A percentile compares a stretch with the other conserved stretches of the same genome.
These are phyloP conservation scores for Psilocybe cyanescens DNA, from an alignment of 768 basidiomycete genomes.

Conservation along the genomic window DNA sequence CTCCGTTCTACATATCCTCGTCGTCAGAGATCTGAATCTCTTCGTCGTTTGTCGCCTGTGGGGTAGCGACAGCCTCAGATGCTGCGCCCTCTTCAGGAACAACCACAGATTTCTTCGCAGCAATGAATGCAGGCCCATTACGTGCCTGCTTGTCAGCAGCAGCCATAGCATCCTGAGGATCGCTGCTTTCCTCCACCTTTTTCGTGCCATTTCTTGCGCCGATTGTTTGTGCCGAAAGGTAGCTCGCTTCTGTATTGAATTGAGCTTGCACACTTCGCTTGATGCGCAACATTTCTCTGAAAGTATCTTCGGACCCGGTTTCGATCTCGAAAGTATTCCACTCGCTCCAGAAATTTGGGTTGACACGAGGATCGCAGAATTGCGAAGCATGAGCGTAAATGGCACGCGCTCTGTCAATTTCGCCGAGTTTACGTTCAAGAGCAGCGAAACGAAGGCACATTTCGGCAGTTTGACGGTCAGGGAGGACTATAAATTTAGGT, in stretches of 20 bases:
- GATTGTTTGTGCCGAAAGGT: conserved; percentile 88
- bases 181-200: conserved; percentile 46
- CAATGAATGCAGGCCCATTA: conserved; percentile 75
- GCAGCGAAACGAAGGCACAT: conserved; percentile 97
- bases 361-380: conserved; percentile 95
- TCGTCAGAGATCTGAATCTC: conserved; percentile 92
- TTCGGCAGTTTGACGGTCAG: conserved; percentile 92
- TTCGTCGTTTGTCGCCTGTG: conserved; percentile 60
- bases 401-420: conserved; percentile 96
- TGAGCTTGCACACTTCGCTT: conserved; percentile 98
- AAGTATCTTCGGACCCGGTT: conserved; percentile 98
- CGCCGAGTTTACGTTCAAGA: conserved; percentile 96
- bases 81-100: conserved; percentile 30
- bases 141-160: conserved; percentile 73
- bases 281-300: conserved; percentile 93
- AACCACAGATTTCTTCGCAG: conserved; percentile 60
- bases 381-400: conserved; percentile 98
- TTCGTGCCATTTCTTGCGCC: conserved; percentile 65
- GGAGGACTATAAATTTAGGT: conserved; percentile 55
- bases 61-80: conserved; percentile 34
- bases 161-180: conserved; percentile 82
- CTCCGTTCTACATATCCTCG: conserved; percentile 54
- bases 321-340: conserved; percentile 99
- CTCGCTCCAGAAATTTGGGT: conserved; percentile 93
- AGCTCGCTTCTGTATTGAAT: conserved; percentile 97